Conservation (phyloP, 345 rosid species). For the Linum trigynum region DNA sequence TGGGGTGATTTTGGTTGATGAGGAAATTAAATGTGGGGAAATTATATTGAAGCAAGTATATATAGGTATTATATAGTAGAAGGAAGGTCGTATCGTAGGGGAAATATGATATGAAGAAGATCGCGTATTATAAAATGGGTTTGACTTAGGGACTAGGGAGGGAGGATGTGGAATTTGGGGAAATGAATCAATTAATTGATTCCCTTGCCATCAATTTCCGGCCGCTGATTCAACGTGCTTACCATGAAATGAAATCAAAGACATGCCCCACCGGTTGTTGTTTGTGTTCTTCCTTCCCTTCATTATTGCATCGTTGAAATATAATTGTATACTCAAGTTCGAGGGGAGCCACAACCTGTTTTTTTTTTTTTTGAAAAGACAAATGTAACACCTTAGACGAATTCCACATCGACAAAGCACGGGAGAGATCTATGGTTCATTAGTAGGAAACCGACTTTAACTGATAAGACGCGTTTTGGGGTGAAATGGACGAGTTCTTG, state of each 20-base stretch:
- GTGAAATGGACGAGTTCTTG: no score
- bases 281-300: not conserved
- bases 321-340: not conserved
- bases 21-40: not conserved
- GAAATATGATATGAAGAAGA: no score
- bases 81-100: not conserved
- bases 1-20: slow-evolving; percentile 9
- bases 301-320: not conserved
- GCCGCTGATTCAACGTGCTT: slow-evolving; percentile 26
- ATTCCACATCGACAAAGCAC: no score
- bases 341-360: not conserved
- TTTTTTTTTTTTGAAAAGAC: no score
- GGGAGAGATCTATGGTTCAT: no score
- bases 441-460: no score
- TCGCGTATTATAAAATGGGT: no score
- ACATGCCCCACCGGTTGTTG: not conserved
- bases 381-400: no score
- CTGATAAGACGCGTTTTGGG: no score
- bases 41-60: not conserved
- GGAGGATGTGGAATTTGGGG: no score
- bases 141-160: no score
- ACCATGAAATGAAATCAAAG: slow-evolving; percentile 7
- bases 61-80: not conserved
- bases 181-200: no score
- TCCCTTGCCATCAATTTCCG: not conserved